Evolutionary conservation across 2,329 filamentous ascomycete genomes (phyloP).

Genomic region (Trichoderma brevicompactum): DNA sequence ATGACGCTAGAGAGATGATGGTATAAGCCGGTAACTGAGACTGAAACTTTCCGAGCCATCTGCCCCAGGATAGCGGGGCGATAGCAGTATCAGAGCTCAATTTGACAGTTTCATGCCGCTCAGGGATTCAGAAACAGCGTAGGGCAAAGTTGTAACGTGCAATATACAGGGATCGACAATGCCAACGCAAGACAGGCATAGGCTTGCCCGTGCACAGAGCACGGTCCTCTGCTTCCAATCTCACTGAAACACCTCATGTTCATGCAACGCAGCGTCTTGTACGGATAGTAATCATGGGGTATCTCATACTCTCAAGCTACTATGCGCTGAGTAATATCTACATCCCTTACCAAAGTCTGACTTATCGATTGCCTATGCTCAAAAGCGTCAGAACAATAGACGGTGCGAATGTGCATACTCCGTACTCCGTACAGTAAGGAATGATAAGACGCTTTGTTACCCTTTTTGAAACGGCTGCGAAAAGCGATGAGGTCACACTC

Average conservation of each 20-base stretch:
- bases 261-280: slow-evolving; percentile 1
- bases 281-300: neutral
- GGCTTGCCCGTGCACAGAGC: neutral
- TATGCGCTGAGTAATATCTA: neutral
- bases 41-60: neutral
- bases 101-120: slow-evolving; percentile 17
- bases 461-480: neutral
- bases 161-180: slow-evolving; percentile 1
- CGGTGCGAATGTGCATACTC: neutral
- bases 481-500: neutral
- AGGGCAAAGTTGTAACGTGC: slow-evolving; percentile 3
- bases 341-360: neutral
- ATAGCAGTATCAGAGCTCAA: neutral
- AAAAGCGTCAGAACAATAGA: neutral
- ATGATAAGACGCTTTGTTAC: neutral
- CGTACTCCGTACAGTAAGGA: neutral
- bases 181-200: neutral
- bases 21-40: slow-evolving; percentile 12
- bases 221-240: slow-evolving; percentile 5
- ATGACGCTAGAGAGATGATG: slow-evolving; percentile 4
- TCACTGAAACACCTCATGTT: slow-evolving; percentile 22
- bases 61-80: neutral
- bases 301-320: neutral
- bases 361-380: neutral
- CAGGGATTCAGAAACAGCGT: slow-evolving; percentile 6